Conservation (phyloP, 768 basidiomycete species). For the Podaxis pistillaris region DNA sequence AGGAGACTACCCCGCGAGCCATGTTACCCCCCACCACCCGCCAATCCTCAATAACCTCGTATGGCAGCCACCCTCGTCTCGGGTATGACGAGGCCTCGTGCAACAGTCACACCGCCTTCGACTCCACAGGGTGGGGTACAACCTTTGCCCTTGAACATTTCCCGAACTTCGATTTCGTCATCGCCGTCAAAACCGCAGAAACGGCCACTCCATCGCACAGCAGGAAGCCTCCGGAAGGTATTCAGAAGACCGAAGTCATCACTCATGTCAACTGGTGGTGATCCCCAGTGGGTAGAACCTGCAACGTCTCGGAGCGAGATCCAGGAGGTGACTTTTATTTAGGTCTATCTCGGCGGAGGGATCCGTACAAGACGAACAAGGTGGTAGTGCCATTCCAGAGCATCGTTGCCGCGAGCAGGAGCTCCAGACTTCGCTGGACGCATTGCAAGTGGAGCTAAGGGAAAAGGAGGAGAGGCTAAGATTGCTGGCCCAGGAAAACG, state of each 20-base stretch:
- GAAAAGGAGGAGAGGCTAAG: background rate
- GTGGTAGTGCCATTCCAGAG: background rate
- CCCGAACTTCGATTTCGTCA: background rate
- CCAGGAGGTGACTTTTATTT: background rate
- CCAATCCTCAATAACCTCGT: background rate
- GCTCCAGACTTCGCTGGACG: background rate
- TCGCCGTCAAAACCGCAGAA: background rate
- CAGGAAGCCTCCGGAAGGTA: background rate
- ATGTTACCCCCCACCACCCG: background rate
- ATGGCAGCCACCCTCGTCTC: background rate
- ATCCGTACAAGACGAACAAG: background rate
- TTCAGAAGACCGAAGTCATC: slow-evolving; percentile 16
- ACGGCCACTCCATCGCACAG: background rate
- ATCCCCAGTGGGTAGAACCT: background rate
- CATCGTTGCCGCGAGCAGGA: background rate
- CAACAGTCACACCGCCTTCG: background rate
- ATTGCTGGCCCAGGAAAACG: background rate
- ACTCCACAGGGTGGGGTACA: background rate
- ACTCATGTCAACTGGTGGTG: background rate
- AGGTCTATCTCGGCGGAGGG: background rate
- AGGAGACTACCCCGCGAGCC: background rate
- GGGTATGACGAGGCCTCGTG: background rate
- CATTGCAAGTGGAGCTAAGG: background rate
- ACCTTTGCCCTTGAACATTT: background rate
- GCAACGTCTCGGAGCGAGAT: background rate